These are phyloP conservation scores for Luffa aegyptiaca DNA, from an alignment of 306 rosid genomes.

Conservation along the genomic window DNA sequence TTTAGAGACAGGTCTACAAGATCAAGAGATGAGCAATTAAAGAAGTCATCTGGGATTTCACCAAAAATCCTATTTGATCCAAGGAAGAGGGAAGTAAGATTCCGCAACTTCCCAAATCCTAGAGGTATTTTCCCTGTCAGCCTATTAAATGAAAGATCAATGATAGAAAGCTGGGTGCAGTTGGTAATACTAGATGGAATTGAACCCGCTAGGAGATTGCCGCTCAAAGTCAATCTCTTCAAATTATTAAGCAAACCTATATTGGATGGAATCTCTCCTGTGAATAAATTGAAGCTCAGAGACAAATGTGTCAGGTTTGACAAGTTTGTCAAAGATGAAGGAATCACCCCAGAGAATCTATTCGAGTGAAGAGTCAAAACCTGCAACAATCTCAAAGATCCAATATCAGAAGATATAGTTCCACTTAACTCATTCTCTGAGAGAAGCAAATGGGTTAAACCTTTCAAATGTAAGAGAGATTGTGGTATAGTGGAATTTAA, in stretches of 20 bases:
- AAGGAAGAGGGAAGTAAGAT: slow-evolving; percentile 48
- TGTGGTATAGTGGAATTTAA: slow-evolving; percentile 59
- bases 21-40: slow-evolving; percentile 52
- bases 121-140: slow-evolving; percentile 56
- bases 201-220: slow-evolving; percentile 35
- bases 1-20: slow-evolving; percentile 37
- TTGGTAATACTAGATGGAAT: slow-evolving; percentile 64
- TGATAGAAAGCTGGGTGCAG: slow-evolving; percentile 39
- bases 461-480: slow-evolving; percentile 44
- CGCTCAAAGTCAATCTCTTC: slow-evolving; percentile 33
- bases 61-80: slow-evolving; percentile 45
- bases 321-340: slow-evolving; percentile 57
- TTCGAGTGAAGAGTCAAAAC: slow-evolving; percentile 52
- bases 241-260: slow-evolving; percentile 56
- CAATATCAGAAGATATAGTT: slow-evolving; percentile 52
- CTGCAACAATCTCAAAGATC: slow-evolving; percentile 48
- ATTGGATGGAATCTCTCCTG: slow-evolving; percentile 65
- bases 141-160: slow-evolving; percentile 34
- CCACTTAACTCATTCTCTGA: slow-evolving; percentile 58
- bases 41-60: slow-evolving; percentile 70
- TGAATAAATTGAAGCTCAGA: slow-evolving; percentile 47
- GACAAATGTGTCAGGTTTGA: slow-evolving; percentile 50
- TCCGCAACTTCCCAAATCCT: slow-evolving; percentile 48
- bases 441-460: slow-evolving; percentile 48
- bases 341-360: slow-evolving; percentile 51